Evolutionary conservation across 768 basidiomycete species (phyloP), one percentile per base, ranked within the genome.

Genomic region (Pleurotus cornucopiae): DNA sequence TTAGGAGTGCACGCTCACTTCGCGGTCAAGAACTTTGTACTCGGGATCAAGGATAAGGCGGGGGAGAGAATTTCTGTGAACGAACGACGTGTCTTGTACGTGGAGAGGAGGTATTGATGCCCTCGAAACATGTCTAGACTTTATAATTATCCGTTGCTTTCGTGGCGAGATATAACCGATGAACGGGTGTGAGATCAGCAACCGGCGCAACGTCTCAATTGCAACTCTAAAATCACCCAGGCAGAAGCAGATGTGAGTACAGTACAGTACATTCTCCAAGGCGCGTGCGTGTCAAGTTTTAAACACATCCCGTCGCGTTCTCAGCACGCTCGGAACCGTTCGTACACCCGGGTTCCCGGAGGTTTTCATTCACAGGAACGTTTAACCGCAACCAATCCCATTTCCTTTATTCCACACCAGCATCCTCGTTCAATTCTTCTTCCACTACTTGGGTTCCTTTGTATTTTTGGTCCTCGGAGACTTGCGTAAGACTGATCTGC

Each of bases 381-480:
- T 20, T 39, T 16, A 40, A 21, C 38, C 51, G 41, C 18, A 41
- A 21, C 39, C 51, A 53, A 53, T 49, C 39, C 45, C 37, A 21
- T 30, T 30, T 23, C 49, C 16, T n/a, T 47, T 57, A 57, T 47
- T 46, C 53, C 23, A 52, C 69, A 38, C 62, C 63, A 34, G 26
- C 47, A 38, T 20, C 39, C 55, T 57, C 61, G 64, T 11, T 65
- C 67, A 52, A 63, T n/a, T 65, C 76, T 16, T 64, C 70, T 16
- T 61, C 67, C 16, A 63, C 67, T 20, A 57, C 67, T 41, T 67
- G 77, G n/a, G 70, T 71, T 4, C 88, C 85, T 60, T 83, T 81
- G 68, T 85, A 92, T 62, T 83, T 83, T 67, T 94, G 92, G 65
- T 94, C 92, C 67, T 89, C 91, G 18, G 90, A 85, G 30, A 81